A percentile compares a stretch with the other conserved stretches of the same genome.
These are phyloP conservation scores for Didymella glomerata DNA, from an alignment of 2,329 filamentous ascomycete species.

Conservation along the genomic window DNA sequence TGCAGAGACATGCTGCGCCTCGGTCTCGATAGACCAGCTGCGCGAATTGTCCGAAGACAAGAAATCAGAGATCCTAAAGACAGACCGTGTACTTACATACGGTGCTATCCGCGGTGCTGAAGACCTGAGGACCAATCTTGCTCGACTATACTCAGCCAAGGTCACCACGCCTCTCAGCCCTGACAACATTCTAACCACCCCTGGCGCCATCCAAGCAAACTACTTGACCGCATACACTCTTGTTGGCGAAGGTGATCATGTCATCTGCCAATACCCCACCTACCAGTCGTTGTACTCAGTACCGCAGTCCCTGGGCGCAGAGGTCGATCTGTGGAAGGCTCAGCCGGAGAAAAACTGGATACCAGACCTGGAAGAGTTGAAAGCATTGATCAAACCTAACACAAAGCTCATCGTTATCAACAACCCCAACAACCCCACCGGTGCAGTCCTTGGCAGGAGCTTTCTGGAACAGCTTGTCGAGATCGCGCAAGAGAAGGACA, in stretches of 20 bases:
- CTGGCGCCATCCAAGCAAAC: constrained; percentile 86
- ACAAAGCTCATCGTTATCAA: constrained; percentile 76
- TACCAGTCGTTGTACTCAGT: constrained; percentile 83
- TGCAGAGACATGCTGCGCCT: constrained; percentile 80
- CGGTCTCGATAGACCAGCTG: constrained; percentile 75
- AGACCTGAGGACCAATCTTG: constrained; percentile 69
- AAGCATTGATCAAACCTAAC: constrained; percentile 69
- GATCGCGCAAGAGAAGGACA: constrained; percentile 68
- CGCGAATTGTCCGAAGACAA: constrained; percentile 66
- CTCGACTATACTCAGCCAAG: constrained; percentile 69
- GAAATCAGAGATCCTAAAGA: constrained; percentile 56
- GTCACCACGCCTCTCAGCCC: constrained; percentile 56
- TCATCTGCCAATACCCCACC: constrained; percentile 85
- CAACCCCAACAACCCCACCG: constrained; percentile 86
- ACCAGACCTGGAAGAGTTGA: constrained; percentile 72
- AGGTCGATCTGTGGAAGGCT: constrained; percentile 79
- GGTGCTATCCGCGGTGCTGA: constrained; percentile 75
- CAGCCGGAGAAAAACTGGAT: constrained; percentile 70
- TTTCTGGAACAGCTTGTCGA: constrained; percentile 69
- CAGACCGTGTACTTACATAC: constrained; percentile 72
- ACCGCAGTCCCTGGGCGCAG: constrained; percentile 76
- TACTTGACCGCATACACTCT: constrained; percentile 79
- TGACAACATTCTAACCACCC: constrained; percentile 77
- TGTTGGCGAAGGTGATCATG: constrained; percentile 77
- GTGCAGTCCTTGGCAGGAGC: constrained; percentile 70